Evolutionary conservation across 495 filamentous ascomycete species (phyloP).

Genomic region (Choiromyces venosus): DNA sequence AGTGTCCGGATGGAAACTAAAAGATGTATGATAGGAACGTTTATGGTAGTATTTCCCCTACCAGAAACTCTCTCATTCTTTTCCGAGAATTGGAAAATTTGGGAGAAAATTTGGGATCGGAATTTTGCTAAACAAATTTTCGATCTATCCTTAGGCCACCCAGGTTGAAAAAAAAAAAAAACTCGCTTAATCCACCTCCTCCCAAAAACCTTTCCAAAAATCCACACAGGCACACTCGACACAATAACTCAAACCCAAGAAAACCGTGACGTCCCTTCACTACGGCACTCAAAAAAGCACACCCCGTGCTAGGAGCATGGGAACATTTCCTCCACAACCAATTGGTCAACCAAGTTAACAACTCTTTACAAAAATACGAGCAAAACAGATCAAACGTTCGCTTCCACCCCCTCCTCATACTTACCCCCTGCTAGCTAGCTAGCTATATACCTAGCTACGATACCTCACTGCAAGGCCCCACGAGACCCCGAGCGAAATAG

Average conservation of each 20-base stretch:
- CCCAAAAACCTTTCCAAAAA: background rate
- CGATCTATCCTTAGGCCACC: background rate
- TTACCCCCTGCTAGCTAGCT: background rate
- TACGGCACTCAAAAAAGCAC: background rate
- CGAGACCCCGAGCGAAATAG: slow-evolving; percentile 1
- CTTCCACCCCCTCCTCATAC: background rate
- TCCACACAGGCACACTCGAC: background rate
- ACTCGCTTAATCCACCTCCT: background rate
- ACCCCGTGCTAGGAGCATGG: background rate
- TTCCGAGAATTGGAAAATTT: background rate
- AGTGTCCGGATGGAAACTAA: background rate
- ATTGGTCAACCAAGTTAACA: background rate
- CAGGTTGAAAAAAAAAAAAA: too few relatives aligned
- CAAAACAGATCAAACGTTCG: background rate
- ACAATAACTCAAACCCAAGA: background rate
- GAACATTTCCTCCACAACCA: background rate
- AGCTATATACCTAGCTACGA: too few relatives aligned
- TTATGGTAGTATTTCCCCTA: background rate
- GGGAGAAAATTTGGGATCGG: too few relatives aligned
- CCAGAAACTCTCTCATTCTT: background rate
- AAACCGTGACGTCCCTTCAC: background rate
- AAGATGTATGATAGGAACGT: background rate
- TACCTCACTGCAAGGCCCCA: slow-evolving; percentile 1
- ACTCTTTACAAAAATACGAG: background rate
- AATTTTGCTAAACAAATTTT: too few relatives aligned